Percentiles rank a stretch among this genome's conserved stretches.
Evolutionary conservation across 208 protist species (phyloP).

Genomic region (Angomonas deanei): DNA sequence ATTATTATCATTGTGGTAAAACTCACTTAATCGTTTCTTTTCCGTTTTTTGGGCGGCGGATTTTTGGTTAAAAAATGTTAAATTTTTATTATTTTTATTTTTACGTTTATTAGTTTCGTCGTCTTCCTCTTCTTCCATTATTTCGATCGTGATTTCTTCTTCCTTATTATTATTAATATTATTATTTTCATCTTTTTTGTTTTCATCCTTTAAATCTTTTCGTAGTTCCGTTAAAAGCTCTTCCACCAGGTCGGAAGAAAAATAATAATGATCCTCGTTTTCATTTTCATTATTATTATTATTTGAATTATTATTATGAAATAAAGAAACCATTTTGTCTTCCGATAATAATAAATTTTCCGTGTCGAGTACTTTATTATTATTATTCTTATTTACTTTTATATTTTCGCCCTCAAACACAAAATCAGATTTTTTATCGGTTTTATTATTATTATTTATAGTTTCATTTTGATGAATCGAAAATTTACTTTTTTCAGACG

Average conservation of each 20-base stretch:
- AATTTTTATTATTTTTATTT: conserved; percentile 1
- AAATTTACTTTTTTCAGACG: background rate
- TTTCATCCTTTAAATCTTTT: background rate
- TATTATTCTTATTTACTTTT: background rate
- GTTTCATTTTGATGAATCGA: too few relatives aligned
- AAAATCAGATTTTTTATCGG: too few relatives aligned
- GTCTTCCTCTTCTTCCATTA: background rate
- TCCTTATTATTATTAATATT: background rate
- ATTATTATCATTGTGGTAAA: background rate
- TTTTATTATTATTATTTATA: too few relatives aligned
- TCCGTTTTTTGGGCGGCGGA: background rate
- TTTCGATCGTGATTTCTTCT: background rate
- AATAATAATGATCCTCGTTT: background rate
- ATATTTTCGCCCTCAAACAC: too few relatives aligned
- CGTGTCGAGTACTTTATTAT: background rate
- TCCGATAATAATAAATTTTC: background rate
- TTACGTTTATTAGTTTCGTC: background rate
- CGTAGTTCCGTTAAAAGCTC: too few relatives aligned
- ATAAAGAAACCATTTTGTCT: background rate
- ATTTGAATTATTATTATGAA: background rate
- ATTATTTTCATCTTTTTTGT: background rate
- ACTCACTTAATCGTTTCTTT: background rate
- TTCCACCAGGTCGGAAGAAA: too few relatives aligned
- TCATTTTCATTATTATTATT: conserved; percentile 1
- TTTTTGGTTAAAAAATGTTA: too few relatives aligned